Evolutionary conservation across 78 protist species (phyloP).

Genomic region (Creolimax fragrantissima): DNA sequence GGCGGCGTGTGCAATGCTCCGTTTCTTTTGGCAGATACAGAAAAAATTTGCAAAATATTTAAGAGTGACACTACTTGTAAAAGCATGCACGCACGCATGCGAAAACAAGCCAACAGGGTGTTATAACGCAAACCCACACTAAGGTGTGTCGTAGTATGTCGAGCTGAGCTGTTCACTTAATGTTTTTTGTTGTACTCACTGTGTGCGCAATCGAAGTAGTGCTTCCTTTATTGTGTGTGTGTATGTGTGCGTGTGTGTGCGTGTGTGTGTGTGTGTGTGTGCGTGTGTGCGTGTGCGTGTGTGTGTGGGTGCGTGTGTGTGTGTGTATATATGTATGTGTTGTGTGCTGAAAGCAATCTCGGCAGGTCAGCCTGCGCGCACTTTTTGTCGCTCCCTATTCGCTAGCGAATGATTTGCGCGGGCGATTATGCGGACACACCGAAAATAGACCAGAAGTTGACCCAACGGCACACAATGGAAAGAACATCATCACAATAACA

Average conservation of each 20-base stretch:
- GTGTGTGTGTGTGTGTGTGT: too few species aligned
- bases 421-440: neutral
- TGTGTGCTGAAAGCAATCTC: neutral
- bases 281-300: too few species aligned
- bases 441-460: too few species aligned
- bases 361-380: neutral
- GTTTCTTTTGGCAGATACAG: neutral
- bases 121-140: neutral
- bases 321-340: neutral
- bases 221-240: neutral
- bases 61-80: neutral
- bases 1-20: neutral
- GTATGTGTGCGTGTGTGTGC: neutral
- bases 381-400: neutral
- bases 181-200: neutral
- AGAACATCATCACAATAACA: neutral
- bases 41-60: neutral
- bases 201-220: neutral
- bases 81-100: neutral
- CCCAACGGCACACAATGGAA: neutral
- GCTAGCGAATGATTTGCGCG: neutral
- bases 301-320: neutral
- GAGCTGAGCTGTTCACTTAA: neutral
- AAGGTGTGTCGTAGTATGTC: neutral
- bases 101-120: neutral